These are phyloP conservation scores for Aphanomyces euteiches DNA, from an alignment of 352 stramenopile genomes.

Conservation along the genomic window DNA sequence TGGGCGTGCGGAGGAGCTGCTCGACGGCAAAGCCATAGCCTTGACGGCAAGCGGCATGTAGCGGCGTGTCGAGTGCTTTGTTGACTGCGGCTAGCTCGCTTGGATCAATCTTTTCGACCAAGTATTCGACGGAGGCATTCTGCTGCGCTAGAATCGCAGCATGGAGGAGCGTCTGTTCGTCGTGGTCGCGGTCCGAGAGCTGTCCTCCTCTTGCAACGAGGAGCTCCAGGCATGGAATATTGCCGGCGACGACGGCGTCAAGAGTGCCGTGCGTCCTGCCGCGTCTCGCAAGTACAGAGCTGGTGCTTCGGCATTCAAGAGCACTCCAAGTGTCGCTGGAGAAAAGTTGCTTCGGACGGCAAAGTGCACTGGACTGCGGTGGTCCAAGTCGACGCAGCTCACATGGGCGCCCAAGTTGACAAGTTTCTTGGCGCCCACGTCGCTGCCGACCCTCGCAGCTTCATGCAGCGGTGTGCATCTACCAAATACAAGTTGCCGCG, in stretches of 20 bases:
- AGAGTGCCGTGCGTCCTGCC: constrained; percentile 16
- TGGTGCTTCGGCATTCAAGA: constrained; percentile 9
- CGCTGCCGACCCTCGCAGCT: constrained; percentile 21
- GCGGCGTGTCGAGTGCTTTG: constrained; percentile 17
- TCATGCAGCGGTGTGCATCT: constrained; percentile 28
- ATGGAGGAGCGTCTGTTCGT: constrained; percentile 14
- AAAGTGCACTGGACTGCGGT: constrained; percentile 26
- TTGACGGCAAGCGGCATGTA: constrained; percentile 21
- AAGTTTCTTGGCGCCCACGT: constrained; percentile 24
- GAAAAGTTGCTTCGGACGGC: background rate
- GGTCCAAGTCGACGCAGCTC: constrained; percentile 26
- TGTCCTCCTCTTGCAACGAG: background rate
- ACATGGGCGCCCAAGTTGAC: constrained; percentile 29
- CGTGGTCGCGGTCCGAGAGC: constrained; percentile 5
- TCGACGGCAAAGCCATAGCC: constrained; percentile 16
- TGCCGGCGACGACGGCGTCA: constrained; percentile 12
- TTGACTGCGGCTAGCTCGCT: background rate
- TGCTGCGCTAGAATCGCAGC: constrained; percentile 20
- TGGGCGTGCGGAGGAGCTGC: background rate
- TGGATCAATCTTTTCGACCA: background rate
- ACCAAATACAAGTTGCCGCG: background rate
- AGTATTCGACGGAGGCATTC: constrained; percentile 21
- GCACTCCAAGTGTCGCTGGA: constrained; percentile 11
- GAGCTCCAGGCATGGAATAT: constrained; percentile 18
- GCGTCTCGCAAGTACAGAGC: constrained; percentile 16